phyloP scores from a whole-genome alignment of 2,329 filamentous ascomycete species.

The Chaetomiaceae sp. region DNA sequence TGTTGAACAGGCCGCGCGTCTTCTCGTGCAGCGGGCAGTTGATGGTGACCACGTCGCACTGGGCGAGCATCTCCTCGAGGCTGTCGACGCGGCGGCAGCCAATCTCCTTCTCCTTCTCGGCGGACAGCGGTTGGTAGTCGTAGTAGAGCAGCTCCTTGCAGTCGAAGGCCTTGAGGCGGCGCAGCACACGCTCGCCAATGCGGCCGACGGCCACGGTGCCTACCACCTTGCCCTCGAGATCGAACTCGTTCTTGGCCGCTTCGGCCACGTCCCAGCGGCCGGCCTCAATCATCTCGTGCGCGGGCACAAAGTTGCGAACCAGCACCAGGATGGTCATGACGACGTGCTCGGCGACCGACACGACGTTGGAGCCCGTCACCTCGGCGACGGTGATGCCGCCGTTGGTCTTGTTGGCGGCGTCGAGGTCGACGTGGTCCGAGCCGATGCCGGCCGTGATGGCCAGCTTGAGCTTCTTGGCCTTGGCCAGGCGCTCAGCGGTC shows the following conservation, averaged over 20 bases:
- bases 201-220: slow-evolving; percentile 96
- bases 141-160: slow-evolving; percentile 99
- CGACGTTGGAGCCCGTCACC: slow-evolving; percentile 96
- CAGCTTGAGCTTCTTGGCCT: slow-evolving; percentile 98
- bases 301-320: slow-evolving; percentile 96
- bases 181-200: slow-evolving; percentile 95
- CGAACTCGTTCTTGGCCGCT: slow-evolving; percentile 96
- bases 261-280: slow-evolving; percentile 95
- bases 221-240: slow-evolving; percentile 95
- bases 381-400: slow-evolving; percentile 95
- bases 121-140: slow-evolving; percentile 89
- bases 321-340: slow-evolving; percentile 97
- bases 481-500: slow-evolving; percentile 88
- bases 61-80: slow-evolving; percentile 87
- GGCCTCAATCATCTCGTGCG: slow-evolving; percentile 82
- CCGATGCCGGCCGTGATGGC: slow-evolving; percentile 96
- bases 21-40: slow-evolving; percentile 99
- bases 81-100: slow-evolving; percentile 81
- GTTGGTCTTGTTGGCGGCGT: slow-evolving; percentile 97
- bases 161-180: slow-evolving; percentile 93
- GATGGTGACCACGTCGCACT: slow-evolving; percentile 98
- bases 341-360: slow-evolving; percentile 97
- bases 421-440: slow-evolving; percentile 95
- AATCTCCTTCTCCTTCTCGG: slow-evolving; percentile 91
- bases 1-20: slow-evolving; percentile 95